phyloP scores from a whole-genome alignment of 805 yeast species.

The Wickerhamomyces xylosicus region DNA sequence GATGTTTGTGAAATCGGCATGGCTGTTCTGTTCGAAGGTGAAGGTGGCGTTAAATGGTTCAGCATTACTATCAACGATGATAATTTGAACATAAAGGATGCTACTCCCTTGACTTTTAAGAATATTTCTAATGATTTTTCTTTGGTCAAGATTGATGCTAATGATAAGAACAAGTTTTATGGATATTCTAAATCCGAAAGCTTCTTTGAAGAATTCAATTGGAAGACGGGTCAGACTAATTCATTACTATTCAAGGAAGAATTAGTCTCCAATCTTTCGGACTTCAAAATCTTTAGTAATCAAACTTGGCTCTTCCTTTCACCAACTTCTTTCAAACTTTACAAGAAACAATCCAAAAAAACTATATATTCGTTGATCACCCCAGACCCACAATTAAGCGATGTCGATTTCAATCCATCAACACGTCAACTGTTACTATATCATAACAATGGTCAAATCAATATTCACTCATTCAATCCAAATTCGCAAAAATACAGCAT shows the following conservation, averaged over 20 bases:
- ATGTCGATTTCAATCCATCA: background rate
- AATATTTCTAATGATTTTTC: background rate
- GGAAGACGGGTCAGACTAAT: too few species aligned
- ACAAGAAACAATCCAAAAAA: background rate
- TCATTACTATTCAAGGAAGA: background rate
- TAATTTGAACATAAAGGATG: background rate
- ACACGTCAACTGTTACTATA: background rate
- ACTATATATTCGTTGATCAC: background rate
- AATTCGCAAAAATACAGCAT: background rate
- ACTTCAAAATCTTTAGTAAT: background rate
- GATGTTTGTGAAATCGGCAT: background rate
- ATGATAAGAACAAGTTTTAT: background rate
- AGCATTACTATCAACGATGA: background rate
- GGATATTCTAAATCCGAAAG: background rate
- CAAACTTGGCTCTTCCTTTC: background rate
- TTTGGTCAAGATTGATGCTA: background rate
- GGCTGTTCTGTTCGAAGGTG: background rate
- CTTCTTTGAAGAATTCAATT: background rate
- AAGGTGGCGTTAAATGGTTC: background rate
- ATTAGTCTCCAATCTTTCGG: background rate
- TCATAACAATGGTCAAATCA: background rate
- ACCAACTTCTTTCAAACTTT: background rate
- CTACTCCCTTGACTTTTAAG: background rate
- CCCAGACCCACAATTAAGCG: background rate
- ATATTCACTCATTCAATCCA: background rate